A percentile compares a stretch with the other conserved stretches of the same genome.
These are phyloP conservation scores for Xylogone sp. DNA, from an alignment of 2,329 filamentous ascomycete genomes.

Conservation along the genomic window DNA sequence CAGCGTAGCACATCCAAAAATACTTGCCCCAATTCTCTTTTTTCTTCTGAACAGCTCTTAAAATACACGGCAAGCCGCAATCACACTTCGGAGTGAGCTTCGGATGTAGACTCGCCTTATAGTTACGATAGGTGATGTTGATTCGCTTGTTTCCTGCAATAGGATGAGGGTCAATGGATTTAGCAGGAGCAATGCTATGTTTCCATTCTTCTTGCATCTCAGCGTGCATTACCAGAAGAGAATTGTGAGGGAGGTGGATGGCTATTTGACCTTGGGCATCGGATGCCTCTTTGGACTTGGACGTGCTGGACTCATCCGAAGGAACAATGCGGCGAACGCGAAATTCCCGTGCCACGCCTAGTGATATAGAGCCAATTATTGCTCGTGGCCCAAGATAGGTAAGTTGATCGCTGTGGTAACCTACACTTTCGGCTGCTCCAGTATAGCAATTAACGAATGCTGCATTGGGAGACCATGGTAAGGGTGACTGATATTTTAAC, in stretches of 20 bases:
- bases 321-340: constrained; percentile 75
- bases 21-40: constrained; percentile 74
- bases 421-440: constrained; percentile 76
- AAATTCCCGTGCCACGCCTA: constrained; percentile 92
- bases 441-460: constrained; percentile 94
- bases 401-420: constrained; percentile 88
- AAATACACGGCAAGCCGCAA: constrained; percentile 63
- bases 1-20: constrained; percentile 90
- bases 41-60: constrained; percentile 78
- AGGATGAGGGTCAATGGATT: constrained; percentile 79
- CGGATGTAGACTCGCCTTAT: constrained; percentile 74
- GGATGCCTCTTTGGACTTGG: constrained; percentile 35
- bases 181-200: constrained; percentile 74
- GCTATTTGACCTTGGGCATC: constrained; percentile 82
- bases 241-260: constrained; percentile 93
- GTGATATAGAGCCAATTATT: constrained; percentile 82
- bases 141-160: constrained; percentile 76
- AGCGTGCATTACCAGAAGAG: constrained; percentile 90
- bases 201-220: constrained; percentile 99
- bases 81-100: constrained; percentile 72
- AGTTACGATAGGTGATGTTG: constrained; percentile 92
- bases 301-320: constrained; percentile 37
- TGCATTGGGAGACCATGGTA: constrained; percentile 78
- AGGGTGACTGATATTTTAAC: constrained; percentile 71
- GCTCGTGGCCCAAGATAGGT: constrained; percentile 89